Evolutionary conservation across 768 basidiomycete species (phyloP).

Genomic region (Steccherinum ochraceum): DNA sequence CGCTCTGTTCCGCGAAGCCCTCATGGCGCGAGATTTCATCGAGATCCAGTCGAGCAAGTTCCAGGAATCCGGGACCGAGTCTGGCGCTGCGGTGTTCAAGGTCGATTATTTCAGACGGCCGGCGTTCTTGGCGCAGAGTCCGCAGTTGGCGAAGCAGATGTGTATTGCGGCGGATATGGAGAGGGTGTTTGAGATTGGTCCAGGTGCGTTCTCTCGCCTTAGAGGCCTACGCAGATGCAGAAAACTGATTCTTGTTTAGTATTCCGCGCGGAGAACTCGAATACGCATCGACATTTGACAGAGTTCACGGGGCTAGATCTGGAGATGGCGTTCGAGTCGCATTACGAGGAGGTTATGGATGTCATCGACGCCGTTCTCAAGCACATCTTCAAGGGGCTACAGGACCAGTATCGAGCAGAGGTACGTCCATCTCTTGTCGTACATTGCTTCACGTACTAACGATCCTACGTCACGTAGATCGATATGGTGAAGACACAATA

Average conservation of each 20-base stretch:
- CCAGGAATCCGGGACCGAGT: conserved; percentile 93
- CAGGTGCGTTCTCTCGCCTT: conserved; percentile 19
- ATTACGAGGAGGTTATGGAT: conserved; percentile 96
- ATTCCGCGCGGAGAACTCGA: conserved; percentile 96
- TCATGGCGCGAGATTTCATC: conserved; percentile 67
- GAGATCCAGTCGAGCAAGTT: conserved; percentile 98
- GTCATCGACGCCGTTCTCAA: conserved; percentile 82
- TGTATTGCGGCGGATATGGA: conserved; percentile 98
- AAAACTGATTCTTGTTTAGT: too few species aligned
- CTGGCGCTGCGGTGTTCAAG: conserved; percentile 95
- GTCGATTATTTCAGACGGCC: conserved; percentile 95
- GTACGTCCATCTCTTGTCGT: conserved; percentile 34
- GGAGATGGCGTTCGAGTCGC: conserved; percentile 97
- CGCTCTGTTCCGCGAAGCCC: conserved; percentile 85
- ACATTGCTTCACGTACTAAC: not conserved
- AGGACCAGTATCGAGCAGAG: conserved; percentile 69
- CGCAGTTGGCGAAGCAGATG: conserved; percentile 99
- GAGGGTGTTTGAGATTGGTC: conserved; percentile 93
- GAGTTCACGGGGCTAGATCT: conserved; percentile 98
- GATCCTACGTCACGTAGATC: conserved; percentile 14
- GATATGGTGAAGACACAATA: conserved; percentile 40
- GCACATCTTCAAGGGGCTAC: conserved; percentile 78
- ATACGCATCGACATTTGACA: conserved; percentile 96
- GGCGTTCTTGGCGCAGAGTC: conserved; percentile 94
- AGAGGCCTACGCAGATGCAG: too few species aligned